Conservation (phyloP, 164 flowering plant genomes). For the Vitis cinerea region DNA sequence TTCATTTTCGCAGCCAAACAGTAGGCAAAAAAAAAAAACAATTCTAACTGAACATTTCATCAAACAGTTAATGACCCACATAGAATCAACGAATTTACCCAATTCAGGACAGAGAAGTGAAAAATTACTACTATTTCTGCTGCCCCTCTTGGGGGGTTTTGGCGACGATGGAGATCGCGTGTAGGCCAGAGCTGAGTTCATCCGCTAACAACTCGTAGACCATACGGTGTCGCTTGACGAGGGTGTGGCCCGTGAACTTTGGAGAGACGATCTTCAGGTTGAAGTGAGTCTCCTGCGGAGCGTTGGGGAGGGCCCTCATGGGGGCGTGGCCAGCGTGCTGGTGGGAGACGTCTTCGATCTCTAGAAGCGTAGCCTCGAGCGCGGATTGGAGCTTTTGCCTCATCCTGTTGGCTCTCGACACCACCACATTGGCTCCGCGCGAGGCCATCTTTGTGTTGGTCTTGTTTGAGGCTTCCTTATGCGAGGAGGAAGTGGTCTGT, state of each 20-base stretch:
- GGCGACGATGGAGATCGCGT: constrained; percentile 83
- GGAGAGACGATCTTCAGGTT: constrained; percentile 68
- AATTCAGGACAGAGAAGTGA: too few relatives aligned
- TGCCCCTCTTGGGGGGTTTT: constrained; percentile 69
- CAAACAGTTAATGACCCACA: too few relatives aligned
- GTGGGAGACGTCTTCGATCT: constrained; percentile 73
- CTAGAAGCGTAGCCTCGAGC: constrained; percentile 47
- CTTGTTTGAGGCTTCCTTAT: too few relatives aligned
- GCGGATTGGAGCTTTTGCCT: constrained; percentile 48
- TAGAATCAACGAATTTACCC: too few relatives aligned
- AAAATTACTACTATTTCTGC: not conserved
- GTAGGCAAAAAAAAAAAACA: too few relatives aligned
- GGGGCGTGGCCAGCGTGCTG: constrained; percentile 90
- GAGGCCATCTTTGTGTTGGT: constrained; percentile 31
- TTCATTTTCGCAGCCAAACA: too few relatives aligned
- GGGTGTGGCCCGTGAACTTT: constrained; percentile 67
- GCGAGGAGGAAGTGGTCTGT: too few relatives aligned
- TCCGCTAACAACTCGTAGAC: constrained; percentile 67
- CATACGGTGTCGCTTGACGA: constrained; percentile 82
- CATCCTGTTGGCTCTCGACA: constrained; percentile 57
- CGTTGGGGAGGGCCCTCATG: constrained; percentile 30
- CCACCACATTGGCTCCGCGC: constrained; percentile 34
- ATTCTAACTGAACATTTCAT: too few relatives aligned
- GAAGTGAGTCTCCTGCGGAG: constrained; percentile 70
- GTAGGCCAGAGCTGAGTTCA: constrained; percentile 75